Evolutionary conservation across 306 rosid species (phyloP).

Genomic region (Datisca glomerata): DNA sequence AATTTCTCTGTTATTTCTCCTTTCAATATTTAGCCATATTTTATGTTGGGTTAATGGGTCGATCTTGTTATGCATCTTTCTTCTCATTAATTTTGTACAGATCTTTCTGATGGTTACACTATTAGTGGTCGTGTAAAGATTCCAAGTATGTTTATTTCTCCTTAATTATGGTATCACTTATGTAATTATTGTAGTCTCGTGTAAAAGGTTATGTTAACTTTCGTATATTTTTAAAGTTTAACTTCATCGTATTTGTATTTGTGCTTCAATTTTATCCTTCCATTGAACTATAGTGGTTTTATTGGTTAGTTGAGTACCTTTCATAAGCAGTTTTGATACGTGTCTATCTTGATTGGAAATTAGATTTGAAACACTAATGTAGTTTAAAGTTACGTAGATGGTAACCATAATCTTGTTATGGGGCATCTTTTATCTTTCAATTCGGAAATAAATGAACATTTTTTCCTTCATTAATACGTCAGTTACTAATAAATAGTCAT

Average conservation of each 20-base stretch:
- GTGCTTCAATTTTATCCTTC: neutral
- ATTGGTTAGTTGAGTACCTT: neutral
- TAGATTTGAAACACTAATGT: no score
- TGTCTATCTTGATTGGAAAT: no score
- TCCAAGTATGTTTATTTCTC: slow-evolving; percentile 38
- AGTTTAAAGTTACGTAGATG: no score
- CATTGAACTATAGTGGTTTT: neutral
- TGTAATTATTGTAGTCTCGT: neutral
- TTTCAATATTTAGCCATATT: slow-evolving; percentile 4
- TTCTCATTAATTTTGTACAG: slow-evolving; percentile 20
- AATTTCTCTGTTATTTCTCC: neutral
- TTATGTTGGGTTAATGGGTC: neutral
- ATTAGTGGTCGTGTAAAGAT: slow-evolving; percentile 87
- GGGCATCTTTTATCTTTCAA: neutral
- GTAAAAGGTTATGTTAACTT: neutral
- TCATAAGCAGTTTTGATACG: neutral
- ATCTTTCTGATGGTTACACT: slow-evolving; percentile 62
- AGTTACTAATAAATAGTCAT: neutral
- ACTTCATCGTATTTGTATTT: neutral
- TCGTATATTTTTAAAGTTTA: neutral
- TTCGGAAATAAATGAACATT: neutral
- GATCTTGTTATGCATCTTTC: no score
- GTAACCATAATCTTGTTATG: neutral
- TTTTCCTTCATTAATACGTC: neutral
- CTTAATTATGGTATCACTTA: neutral